A percentile compares a stretch with the other conserved stretches of the same genome.
Conservation (phyloP, 345 rosid species). For the Arabidopsis thaliana region DNA sequence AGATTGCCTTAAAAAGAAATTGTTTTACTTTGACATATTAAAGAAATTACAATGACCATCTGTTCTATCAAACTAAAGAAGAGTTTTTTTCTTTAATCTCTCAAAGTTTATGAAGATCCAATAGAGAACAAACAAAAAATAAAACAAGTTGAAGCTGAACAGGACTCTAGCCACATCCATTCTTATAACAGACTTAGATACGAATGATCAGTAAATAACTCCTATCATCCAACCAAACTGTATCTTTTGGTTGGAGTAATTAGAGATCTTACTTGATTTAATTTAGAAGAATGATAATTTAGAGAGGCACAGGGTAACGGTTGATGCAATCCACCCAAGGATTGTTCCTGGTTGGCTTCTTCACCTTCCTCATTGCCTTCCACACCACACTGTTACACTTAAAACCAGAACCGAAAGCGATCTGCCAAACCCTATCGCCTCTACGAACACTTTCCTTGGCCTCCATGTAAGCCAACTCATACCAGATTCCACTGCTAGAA, state of each 20-base stretch:
- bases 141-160: conserved; percentile 36
- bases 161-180: conserved; percentile 26
- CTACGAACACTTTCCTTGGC: conserved; percentile 80
- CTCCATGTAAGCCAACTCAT: conserved; percentile 85
- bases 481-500: conserved; percentile 92
- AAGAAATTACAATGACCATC: neutral
- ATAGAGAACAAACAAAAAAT: conserved; percentile 25
- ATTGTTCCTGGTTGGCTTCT: conserved; percentile 62
- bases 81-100: neutral
- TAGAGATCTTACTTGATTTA: conserved; percentile 35
- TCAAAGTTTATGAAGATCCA: conserved; percentile 20
- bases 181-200: conserved; percentile 25
- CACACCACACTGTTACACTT: conserved; percentile 96
- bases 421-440: conserved; percentile 90
- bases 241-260: conserved; percentile 30
- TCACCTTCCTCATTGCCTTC: conserved; percentile 69
- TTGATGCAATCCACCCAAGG: conserved; percentile 83
- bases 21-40: neutral
- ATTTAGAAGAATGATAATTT: conserved; percentile 24
- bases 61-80: neutral
- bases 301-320: conserved; percentile 61
- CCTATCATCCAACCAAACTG: conserved; percentile 34
- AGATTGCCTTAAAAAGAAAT: neutral
- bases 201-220: conserved; percentile 35
- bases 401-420: conserved; percentile 86